These are phyloP conservation scores for Misopates orontium DNA, from an alignment of 257 asterid species.

Conservation along the genomic window DNA sequence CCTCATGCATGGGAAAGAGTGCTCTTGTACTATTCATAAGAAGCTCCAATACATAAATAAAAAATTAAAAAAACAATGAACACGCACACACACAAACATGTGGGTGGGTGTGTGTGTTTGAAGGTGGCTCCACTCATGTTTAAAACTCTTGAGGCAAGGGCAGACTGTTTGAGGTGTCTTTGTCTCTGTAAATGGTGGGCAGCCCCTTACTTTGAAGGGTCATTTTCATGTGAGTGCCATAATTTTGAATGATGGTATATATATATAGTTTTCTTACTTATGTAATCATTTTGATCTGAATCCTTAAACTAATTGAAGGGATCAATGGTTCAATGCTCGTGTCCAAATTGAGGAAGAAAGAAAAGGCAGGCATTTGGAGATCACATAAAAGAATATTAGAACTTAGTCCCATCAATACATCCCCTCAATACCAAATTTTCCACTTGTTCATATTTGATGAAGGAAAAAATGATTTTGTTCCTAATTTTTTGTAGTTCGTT, in stretches of 20 bases:
- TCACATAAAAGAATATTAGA: neutral
- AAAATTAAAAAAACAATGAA: neutral
- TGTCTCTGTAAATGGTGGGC: slow-evolving; percentile 12
- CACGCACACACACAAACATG: neutral
- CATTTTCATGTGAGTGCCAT: slow-evolving; percentile 16
- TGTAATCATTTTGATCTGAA: neutral
- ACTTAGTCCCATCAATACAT: neutral
- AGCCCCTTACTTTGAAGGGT: slow-evolving; percentile 12
- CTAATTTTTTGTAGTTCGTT: no score
- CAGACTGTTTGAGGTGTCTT: slow-evolving; percentile 43
- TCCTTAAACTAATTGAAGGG: neutral
- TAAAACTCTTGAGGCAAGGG: slow-evolving; percentile 16
- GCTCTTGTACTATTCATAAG: slow-evolving; percentile 36
- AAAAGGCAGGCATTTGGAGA: no score
- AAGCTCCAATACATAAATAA: slow-evolving; percentile 25
- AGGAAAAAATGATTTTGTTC: neutral
- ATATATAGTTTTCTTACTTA: neutral
- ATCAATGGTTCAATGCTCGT: no score
- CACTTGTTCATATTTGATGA: neutral
- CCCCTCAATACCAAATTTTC: neutral
- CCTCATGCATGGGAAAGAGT: slow-evolving; percentile 44
- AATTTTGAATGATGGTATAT: neutral
- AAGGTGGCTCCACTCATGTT: slow-evolving; percentile 34
- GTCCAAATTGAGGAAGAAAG: no score
- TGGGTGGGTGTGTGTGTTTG: neutral